These are phyloP conservation scores for Phytophthora tubulina DNA, from an alignment of 352 stramenopile species.

Conservation along the genomic window DNA sequence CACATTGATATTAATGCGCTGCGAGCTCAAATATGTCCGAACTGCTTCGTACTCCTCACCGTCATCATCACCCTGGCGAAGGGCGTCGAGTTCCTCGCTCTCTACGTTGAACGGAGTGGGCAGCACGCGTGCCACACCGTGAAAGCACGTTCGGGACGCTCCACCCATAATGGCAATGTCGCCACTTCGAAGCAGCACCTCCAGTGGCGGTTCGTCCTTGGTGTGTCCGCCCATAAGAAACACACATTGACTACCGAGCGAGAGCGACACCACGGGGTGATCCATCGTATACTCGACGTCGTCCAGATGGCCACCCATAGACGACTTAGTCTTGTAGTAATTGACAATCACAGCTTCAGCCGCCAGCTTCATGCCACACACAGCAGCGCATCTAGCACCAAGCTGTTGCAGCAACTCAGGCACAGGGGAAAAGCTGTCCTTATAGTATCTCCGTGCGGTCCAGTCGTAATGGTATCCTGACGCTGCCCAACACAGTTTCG, in stretches of 20 bases:
- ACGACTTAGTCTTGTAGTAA: conserved; percentile 83
- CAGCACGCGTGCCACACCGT: conserved; percentile 72
- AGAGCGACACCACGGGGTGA: conserved; percentile 83
- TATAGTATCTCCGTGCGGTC: conserved; percentile 76
- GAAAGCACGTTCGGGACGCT: conserved; percentile 73
- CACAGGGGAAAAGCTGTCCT: conserved; percentile 61
- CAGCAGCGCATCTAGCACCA: conserved; percentile 51
- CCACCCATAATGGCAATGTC: conserved; percentile 75
- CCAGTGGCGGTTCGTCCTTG: conserved; percentile 70
- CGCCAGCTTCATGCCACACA: conserved; percentile 59
- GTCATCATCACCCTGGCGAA: conserved; percentile 22
- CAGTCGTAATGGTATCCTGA: conserved; percentile 87
- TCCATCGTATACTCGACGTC: conserved; percentile 88
- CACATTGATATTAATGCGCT: conserved; percentile 88
- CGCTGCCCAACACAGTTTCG: conserved; percentile 78
- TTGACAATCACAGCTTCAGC: conserved; percentile 86
- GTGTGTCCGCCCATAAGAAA: conserved; percentile 79
- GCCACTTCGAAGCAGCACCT: conserved; percentile 72
- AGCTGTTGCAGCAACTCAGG: conserved; percentile 57
- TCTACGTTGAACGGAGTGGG: conserved; percentile 53
- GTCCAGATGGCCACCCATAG: conserved; percentile 86
- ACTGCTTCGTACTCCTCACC: conserved; percentile 55
- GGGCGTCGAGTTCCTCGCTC: conserved; percentile 33
- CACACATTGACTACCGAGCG: conserved; percentile 72
- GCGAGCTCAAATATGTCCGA: conserved; percentile 56